These are phyloP conservation scores for Betula pendula DNA, from an alignment of 306 rosid species.

Conservation along the genomic window DNA sequence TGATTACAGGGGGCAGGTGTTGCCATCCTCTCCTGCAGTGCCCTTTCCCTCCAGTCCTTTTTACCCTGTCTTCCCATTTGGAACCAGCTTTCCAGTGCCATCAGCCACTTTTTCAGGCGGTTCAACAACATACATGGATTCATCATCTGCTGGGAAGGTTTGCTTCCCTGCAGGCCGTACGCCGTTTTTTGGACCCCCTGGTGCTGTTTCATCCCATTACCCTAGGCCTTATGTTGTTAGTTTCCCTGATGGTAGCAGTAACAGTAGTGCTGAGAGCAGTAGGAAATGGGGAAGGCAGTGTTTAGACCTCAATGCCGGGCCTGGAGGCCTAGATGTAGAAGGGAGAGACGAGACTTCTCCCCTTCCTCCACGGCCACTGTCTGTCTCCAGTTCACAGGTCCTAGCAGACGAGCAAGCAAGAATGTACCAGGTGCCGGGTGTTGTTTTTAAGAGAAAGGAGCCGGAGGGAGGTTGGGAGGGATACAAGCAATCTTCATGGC, in stretches of 20 bases:
- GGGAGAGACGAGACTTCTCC: constrained; percentile 73
- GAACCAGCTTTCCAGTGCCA: constrained; percentile 71
- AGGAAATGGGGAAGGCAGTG: constrained; percentile 93
- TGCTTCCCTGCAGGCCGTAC: constrained; percentile 82
- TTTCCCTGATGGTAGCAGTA: constrained; percentile 73
- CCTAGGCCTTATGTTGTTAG: constrained; percentile 78
- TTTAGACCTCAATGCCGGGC: constrained; percentile 93
- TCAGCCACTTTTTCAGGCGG: constrained; percentile 78
- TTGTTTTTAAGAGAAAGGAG: constrained; percentile 81
- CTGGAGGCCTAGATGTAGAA: constrained; percentile 60
- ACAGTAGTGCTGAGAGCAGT: constrained; percentile 57
- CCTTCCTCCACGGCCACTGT: constrained; percentile 62
- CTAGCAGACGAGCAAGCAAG: constrained; percentile 74
- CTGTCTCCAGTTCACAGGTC: constrained; percentile 66
- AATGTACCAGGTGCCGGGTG: constrained; percentile 69
- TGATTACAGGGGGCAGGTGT: constrained; percentile 81
- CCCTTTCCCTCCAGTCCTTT: constrained; percentile 61
- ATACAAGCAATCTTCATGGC: constrained; percentile 80
- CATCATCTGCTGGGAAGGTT: constrained; percentile 67
- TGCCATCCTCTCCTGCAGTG: constrained; percentile 83
- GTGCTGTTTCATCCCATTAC: constrained; percentile 60
- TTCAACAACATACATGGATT: constrained; percentile 76
- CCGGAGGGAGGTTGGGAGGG: constrained; percentile 92
- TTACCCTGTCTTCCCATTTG: constrained; percentile 87
- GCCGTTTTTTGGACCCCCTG: constrained; percentile 76